Evolutionary conservation across 2,329 filamentous ascomycete genomes (phyloP).

Genomic region (Calonectria pseudoreteaudii): DNA sequence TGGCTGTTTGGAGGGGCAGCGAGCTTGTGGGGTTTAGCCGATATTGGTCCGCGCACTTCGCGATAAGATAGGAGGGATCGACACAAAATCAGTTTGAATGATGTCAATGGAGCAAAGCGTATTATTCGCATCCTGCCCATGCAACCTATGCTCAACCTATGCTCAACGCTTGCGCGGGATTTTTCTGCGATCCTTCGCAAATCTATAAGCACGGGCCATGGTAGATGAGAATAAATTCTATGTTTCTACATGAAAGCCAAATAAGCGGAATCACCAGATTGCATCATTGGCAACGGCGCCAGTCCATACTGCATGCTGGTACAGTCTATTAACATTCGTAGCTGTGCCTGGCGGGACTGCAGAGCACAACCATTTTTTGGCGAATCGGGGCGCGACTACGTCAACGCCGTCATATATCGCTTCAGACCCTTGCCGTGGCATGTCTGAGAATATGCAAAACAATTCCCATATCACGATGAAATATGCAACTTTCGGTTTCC

Average conservation of each 20-base stretch:
- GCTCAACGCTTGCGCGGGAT: not conserved
- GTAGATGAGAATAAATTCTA: not conserved
- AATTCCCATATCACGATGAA: not conserved
- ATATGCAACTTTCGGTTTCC: not conserved
- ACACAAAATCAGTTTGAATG: not conserved
- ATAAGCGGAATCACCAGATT: not conserved
- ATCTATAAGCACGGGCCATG: not conserved
- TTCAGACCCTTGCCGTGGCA: not conserved
- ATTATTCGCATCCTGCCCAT: not conserved
- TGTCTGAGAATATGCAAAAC: not conserved
- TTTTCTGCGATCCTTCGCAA: not conserved
- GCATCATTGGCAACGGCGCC: not conserved
- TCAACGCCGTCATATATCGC: not conserved
- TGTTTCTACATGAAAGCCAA: not conserved
- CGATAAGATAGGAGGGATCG: not conserved
- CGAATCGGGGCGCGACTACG: not conserved
- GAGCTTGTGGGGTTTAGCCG: conserved; percentile 37
- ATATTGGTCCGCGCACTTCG: conserved; percentile 34
- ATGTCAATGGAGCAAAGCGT: not conserved
- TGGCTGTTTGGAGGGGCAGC: conserved; percentile 41
- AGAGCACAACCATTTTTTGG: not conserved
- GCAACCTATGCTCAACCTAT: too few species aligned
- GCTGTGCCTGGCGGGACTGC: not conserved
- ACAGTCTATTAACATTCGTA: not conserved
- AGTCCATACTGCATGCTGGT: not conserved